Base-by-base conservation (phyloP, 2,329 filamentous ascomycete genomes). In the Fusarium pseudoanthophilum region DNA sequence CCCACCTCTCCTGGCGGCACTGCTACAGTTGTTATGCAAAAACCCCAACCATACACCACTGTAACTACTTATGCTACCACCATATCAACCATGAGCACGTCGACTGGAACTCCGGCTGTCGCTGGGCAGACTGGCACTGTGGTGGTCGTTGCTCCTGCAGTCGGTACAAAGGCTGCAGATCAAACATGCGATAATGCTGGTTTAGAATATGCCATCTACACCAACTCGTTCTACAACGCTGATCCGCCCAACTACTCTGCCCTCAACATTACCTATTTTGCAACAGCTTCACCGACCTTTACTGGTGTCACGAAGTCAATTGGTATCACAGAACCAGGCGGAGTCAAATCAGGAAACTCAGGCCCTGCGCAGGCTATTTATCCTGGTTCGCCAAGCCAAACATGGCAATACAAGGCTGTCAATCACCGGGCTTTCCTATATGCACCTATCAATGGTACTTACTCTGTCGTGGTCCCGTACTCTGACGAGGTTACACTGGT, bases 381-480 rank as follows among this genome's bases (percentile, higher is more conserved):
- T 34, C 58, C 58, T 60, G 46, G 46, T 2, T 8, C 58, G 7
- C 58, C 58, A 28, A 60, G 58, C 15, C 58, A 60, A 20, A 60
- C 58, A n/a, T 60, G 58, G 58, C 58, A 60, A n/a, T 32, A 60
- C 2, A 60, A 55, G 11, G 46, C 58, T 34, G 58, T 60, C 5
- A 60, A 60, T 7, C 46, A 60, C 14, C 58, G 58, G 5, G 46
- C 58, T 15, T 60, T 15, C 36, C n/a, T 60, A 9, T 60, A 55
- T 60, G 58, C 58, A 11, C 58, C 58, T 11, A 60, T 60, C 3
- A 60, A 7, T 9, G 58, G 58, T 15, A 60, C 46, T n/a, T 60
- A 60, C 18, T 40, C 58, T 26, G 58, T 60, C 18, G 58, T 60
- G 18, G 58, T 56, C 4, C 58, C 58, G 4, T 55, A 60, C 1